Evolutionary conservation across 805 yeast genomes (phyloP).

Genomic region (Metschnikowia santaceciliae): DNA sequence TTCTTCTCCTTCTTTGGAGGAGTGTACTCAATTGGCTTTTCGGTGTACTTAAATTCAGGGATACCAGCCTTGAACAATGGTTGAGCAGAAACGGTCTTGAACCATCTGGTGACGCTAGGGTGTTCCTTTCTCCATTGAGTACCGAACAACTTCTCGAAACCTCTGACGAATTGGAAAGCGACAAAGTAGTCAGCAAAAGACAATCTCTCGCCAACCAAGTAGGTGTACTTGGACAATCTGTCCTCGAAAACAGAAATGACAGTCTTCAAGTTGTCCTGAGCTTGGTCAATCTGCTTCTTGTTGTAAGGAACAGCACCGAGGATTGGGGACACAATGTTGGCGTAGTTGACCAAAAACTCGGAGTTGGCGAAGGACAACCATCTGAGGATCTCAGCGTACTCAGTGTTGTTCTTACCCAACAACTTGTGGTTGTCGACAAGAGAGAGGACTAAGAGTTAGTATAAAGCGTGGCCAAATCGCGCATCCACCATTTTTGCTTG

Average conservation of each 20-base stretch:
- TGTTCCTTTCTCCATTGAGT: conserved; percentile 56
- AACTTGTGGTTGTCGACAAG: conserved; percentile 45
- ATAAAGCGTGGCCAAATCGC: conserved; percentile 8
- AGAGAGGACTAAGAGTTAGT: conserved; percentile 39
- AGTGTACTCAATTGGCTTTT: conserved; percentile 57
- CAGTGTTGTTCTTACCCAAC: conserved; percentile 62
- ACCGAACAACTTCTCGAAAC: conserved; percentile 59
- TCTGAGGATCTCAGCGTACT: conserved; percentile 62
- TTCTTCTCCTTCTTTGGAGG: conserved; percentile 72
- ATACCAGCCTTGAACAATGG: conserved; percentile 47
- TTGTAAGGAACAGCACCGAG: conserved; percentile 69
- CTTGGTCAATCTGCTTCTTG: conserved; percentile 62
- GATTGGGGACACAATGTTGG: conserved; percentile 54
- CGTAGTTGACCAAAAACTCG: conserved; percentile 51
- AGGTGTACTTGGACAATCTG: conserved; percentile 58
- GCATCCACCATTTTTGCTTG: neutral
- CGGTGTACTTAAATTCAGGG: conserved; percentile 54
- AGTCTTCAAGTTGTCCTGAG: conserved; percentile 30
- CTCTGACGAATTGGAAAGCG: conserved; percentile 49
- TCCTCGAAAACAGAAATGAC: conserved; percentile 47
- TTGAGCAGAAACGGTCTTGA: conserved; percentile 46
- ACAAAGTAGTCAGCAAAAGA: conserved; percentile 63
- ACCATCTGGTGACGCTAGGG: conserved; percentile 73
- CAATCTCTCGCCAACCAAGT: conserved; percentile 61
- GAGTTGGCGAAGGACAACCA: conserved; percentile 77